phyloP scores from a whole-genome alignment of 1,284 basidiomycete genomes.

The Boletus sp. region DNA sequence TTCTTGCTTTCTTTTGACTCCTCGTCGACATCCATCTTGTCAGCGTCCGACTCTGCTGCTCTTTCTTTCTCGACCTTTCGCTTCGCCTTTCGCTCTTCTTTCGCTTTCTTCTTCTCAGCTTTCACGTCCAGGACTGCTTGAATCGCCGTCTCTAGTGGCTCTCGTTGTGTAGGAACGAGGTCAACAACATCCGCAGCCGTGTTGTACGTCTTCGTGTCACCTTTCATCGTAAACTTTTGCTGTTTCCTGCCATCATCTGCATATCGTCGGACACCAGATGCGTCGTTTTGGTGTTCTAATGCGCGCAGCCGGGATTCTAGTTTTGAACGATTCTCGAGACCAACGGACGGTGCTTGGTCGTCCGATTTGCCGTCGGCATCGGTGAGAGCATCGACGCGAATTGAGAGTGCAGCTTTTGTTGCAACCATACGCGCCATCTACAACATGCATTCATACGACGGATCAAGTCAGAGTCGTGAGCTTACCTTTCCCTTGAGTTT shows the following conservation, averaged over 20 bases:
- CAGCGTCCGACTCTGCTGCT: conserved; percentile 37
- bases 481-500: conserved; percentile 95
- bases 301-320: conserved; percentile 91
- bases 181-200: conserved; percentile 74
- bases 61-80: conserved; percentile 62
- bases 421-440: conserved; percentile 99
- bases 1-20: conserved; percentile 51
- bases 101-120: conserved; percentile 71
- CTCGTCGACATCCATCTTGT: conserved; percentile 45
- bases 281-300: conserved; percentile 80
- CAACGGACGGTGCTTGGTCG: conserved; percentile 76
- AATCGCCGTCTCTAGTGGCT: conserved; percentile 62
- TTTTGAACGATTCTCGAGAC: conserved; percentile 90
- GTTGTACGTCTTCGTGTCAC: conserved; percentile 79
- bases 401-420: conserved; percentile 94
- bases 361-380: conserved; percentile 91
- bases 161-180: conserved; percentile 79
- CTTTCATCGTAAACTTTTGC: conserved; percentile 74
- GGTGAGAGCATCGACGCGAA: conserved; percentile 94
- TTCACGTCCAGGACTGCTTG: conserved; percentile 71
- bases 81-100: conserved; percentile 75
- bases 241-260: conserved; percentile 64
- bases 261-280: conserved; percentile 60
- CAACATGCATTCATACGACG: conserved; percentile 1
- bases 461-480: not conserved